phyloP scores from a whole-genome alignment of 257 asterid species.

The Penstemon davidsonii region DNA sequence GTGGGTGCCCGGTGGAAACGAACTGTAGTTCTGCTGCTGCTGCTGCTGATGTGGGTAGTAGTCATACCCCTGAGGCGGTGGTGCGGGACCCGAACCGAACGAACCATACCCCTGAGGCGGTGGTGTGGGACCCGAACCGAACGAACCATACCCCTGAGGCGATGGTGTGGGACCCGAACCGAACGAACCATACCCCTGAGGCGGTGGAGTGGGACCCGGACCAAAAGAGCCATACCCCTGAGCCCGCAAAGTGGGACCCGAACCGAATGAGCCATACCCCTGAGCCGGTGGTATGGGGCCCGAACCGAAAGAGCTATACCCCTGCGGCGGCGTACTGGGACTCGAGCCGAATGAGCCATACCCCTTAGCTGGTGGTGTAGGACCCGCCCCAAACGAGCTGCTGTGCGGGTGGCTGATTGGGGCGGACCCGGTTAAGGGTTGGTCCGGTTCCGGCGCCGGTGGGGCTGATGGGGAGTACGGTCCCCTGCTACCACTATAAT shows the following conservation, averaged over 20 bases:
- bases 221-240: too few relatives aligned
- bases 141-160: conserved; percentile 34
- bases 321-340: conserved; percentile 20
- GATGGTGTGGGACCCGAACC: conserved; percentile 41
- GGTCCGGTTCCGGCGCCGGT: conserved; percentile 48
- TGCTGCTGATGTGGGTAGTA: conserved; percentile 32
- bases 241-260: conserved; percentile 21
- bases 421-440: conserved; percentile 34
- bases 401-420: conserved; percentile 42
- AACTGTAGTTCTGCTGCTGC: conserved; percentile 35
- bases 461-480: conserved; percentile 74
- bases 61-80: conserved; percentile 2
- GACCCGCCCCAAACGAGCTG: conserved; percentile 28
- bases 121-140: conserved; percentile 6
- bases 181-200: conserved; percentile 18
- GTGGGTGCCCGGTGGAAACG: conserved; percentile 72
- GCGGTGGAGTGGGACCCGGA: conserved; percentile 18
- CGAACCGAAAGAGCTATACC: conserved; percentile 33
- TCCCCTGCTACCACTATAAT: conserved; percentile 30
- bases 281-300: conserved; percentile 39
- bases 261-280: conserved; percentile 21
- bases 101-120: conserved; percentile 13
- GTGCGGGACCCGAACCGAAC: conserved; percentile 23
- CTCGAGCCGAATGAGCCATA: too few relatives aligned
- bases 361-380: conserved; percentile 22